These are phyloP conservation scores for Exserohilum turcica DNA, from an alignment of 2,329 filamentous ascomycete species.

Conservation along the genomic window DNA sequence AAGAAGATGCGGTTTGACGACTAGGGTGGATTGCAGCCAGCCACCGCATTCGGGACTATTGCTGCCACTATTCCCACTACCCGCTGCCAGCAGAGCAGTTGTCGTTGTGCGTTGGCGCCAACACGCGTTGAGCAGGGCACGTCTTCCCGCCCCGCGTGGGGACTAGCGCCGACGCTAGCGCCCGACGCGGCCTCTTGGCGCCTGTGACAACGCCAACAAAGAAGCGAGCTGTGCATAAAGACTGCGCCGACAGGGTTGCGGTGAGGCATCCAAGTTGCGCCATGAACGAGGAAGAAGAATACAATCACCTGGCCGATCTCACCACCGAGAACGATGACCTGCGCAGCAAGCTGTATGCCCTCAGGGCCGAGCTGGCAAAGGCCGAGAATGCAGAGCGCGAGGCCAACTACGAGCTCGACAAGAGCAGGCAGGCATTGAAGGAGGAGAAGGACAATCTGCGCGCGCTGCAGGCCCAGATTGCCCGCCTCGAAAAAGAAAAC, in stretches of 20 bases:
- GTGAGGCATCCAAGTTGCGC: slow-evolving; percentile 7
- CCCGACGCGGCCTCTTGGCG: slow-evolving; percentile 10
- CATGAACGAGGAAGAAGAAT: slow-evolving; percentile 2
- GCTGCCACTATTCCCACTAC: background rate
- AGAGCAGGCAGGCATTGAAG: background rate
- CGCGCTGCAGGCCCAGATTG: slow-evolving; percentile 4
- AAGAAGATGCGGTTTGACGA: slow-evolving; percentile 14
- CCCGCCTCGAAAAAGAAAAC: background rate
- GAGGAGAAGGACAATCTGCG: background rate
- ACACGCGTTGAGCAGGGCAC: slow-evolving; percentile 3
- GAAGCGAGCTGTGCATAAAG: slow-evolving; percentile 13
- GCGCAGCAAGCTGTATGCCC: background rate
- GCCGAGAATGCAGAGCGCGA: background rate
- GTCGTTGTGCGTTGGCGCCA: slow-evolving; percentile 11
- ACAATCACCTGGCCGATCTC: slow-evolving; percentile 1
- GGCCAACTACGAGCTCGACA: background rate
- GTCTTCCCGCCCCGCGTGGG: slow-evolving; percentile 6
- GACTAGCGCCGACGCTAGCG: slow-evolving; percentile 6
- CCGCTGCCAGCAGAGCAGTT: background rate
- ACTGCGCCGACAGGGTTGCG: slow-evolving; percentile 1
- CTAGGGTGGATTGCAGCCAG: slow-evolving; percentile 1
- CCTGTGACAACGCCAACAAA: slow-evolving; percentile 11
- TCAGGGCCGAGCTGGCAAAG: background rate
- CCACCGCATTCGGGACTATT: background rate
- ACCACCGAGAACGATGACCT: slow-evolving; percentile 1